phyloP scores from a whole-genome alignment of 139 green algal species.

The Diplosphaera chodatii region DNA sequence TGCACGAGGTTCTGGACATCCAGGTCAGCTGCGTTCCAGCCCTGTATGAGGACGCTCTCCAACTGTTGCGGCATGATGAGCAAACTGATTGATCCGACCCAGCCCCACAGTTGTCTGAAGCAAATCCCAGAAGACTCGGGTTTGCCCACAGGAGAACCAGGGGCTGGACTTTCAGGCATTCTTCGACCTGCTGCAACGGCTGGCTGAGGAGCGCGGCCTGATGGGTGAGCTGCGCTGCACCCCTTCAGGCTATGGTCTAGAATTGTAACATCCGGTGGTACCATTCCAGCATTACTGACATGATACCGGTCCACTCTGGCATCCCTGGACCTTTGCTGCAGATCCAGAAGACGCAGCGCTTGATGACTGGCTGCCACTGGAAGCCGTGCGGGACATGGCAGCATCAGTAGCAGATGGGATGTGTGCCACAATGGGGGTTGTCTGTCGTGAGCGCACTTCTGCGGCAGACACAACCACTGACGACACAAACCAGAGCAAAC shows the following conservation, averaged over 20 bases:
- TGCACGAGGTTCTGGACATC: slow-evolving; percentile 31
- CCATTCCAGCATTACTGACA: no score
- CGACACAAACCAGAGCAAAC: no score
- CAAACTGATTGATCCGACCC: no score
- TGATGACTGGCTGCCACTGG: slow-evolving; percentile 39
- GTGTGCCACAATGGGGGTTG: slow-evolving; percentile 23
- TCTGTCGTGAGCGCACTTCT: slow-evolving; percentile 11
- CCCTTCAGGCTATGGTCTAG: no score
- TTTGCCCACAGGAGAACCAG: slow-evolving; percentile 27
- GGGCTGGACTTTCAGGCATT: slow-evolving; percentile 34
- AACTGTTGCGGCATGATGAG: no score
- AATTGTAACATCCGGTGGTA: background rate
- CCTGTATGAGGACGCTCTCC: no score
- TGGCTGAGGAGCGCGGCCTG: slow-evolving; percentile 31
- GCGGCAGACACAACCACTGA: no score
- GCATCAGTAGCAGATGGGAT: slow-evolving; percentile 8
- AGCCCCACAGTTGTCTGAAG: no score
- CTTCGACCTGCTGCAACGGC: slow-evolving; percentile 44
- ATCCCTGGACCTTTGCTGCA: no score
- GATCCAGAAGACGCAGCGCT: slow-evolving; percentile 21
- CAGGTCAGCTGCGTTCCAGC: background rate
- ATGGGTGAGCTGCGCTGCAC: slow-evolving; percentile 21
- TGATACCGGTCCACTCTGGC: no score
- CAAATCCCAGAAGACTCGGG: no score
- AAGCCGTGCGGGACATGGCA: slow-evolving; percentile 27